Base-by-base conservation (phyloP, 176 grass and related monocot genomes). In the Pontederia paniculata region DNA sequence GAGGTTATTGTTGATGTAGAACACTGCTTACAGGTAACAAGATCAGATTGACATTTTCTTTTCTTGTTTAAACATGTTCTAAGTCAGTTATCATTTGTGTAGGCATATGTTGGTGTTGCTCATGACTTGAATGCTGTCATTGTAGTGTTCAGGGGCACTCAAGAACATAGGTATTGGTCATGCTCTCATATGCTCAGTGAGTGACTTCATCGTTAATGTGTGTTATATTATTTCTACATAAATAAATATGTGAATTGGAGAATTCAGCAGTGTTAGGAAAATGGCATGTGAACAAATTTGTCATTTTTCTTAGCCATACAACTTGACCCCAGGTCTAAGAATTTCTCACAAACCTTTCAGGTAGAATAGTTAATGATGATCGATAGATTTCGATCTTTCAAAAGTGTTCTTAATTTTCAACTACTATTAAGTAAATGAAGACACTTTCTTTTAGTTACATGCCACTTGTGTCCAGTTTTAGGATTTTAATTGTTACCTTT, bases 101-200 rank as follows among this genome's bases (percentile, higher is more conserved):
- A 89, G 77, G 62, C 23, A 63, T 76, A 63, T 73, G 79, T 82
- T 74, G 86, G 91, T 67, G 74, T 97, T 54, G 86, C 62, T 83
- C 74, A 85, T 61, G 70, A 79, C 81, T 71, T 89, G 65, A 84
- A 89, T 45, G 75, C 80, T 44, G 74, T 97, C 22, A 54, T 97
- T 8, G 50, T 97, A 45, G 83, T 86, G 58, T 89, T 97, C 65
- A 89, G 82, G 61, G 91, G 91, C 78, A 97, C 91, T 69, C 91
- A 97, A 76, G 91, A 97, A 65, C 86, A 97, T 57, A 97, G 86
- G 91, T 90, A 70, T 54, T 58, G 42, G 42, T 23, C 21, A 46
- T 51, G 8, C 13, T 19, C 8, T 15, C 42, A 45, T 15, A 23
- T 55, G 16, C 67, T 61, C 49, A 44, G 41, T 21, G 17, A 57